A percentile compares a stretch with the other conserved stretches of the same genome.
Evolutionary conservation across 768 basidiomycete genomes (phyloP).

Genomic region (Postia placenta): DNA sequence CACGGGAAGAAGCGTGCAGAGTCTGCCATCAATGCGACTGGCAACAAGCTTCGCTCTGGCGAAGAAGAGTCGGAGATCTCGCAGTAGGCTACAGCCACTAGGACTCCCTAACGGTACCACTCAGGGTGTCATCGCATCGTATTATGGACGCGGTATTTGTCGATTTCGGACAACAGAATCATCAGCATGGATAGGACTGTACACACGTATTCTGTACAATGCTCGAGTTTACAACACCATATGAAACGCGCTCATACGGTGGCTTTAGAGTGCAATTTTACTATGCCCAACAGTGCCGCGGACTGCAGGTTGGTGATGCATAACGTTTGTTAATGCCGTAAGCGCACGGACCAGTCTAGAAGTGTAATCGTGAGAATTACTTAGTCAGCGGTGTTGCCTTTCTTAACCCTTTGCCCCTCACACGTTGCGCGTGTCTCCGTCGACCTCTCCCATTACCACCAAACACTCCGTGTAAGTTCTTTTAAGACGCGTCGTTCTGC

Average conservation of each 20-base stretch:
- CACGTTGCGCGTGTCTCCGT: conserved; percentile 22
- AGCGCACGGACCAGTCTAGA: conserved; percentile 14
- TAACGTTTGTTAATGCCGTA: too few relatives aligned
- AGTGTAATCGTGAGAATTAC: conserved; percentile 13
- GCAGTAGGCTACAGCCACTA: neutral
- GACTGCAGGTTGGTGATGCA: too few relatives aligned
- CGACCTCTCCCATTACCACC: conserved; percentile 24
- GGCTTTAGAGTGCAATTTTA: too few relatives aligned
- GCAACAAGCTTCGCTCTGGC: conserved; percentile 8
- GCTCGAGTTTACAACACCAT: too few relatives aligned
- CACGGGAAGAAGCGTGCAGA: conserved; percentile 15
- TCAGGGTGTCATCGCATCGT: neutral
- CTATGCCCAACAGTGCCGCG: too few relatives aligned
- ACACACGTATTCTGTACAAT: too few relatives aligned
- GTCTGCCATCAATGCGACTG: conserved; percentile 10
- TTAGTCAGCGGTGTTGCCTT: conserved; percentile 25
- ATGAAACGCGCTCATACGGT: too few relatives aligned
- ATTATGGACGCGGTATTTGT: neutral
- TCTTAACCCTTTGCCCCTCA: conserved; percentile 37
- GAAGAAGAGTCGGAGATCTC: neutral
- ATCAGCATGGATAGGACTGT: neutral
- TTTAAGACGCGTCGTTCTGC: conserved; percentile 3
- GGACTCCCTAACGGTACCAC: neutral
- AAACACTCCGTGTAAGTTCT: conserved; percentile 20
- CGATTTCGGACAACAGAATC: neutral